Conservation (phyloP, 768 basidiomycete species). For the Cystoderma amianthinum region DNA sequence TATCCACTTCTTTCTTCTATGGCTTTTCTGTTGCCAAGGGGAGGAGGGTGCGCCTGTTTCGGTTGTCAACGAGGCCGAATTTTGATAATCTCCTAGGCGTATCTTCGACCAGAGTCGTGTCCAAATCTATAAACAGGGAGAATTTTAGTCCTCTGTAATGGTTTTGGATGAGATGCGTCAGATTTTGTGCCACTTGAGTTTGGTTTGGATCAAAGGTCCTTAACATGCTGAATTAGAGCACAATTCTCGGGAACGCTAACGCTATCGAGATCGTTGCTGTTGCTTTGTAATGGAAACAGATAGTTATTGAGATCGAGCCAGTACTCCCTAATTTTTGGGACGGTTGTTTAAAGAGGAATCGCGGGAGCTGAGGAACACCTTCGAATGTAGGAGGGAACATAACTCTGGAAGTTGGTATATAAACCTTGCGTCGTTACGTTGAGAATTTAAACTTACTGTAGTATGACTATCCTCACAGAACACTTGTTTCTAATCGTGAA, state of each 20-base stretch:
- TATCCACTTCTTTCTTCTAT: conserved; percentile 29
- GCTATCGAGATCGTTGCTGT: conserved; percentile 26
- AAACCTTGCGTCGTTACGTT: no score
- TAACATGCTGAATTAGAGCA: conserved; percentile 70
- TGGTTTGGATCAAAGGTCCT: conserved; percentile 54
- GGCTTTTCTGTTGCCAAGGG: conserved; percentile 8
- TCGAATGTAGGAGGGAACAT: conserved; percentile 53
- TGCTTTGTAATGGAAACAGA: conserved; percentile 70
- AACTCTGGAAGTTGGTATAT: conserved; percentile 40
- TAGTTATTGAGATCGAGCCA: conserved; percentile 51
- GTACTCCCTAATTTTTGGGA: conserved; percentile 7
- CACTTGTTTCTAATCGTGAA: conserved; percentile 70
- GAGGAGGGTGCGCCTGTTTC: conserved; percentile 4
- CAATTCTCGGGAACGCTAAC: conserved; percentile 35
- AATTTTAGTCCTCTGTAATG: conserved; percentile 7
- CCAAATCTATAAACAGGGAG: conserved; percentile 18
- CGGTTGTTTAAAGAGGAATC: conserved; percentile 29
- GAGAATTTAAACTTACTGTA: no score
- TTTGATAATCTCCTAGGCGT: conserved; percentile 30
- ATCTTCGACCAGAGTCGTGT: conserved; percentile 44
- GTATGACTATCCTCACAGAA: conserved; percentile 66
- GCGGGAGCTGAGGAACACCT: conserved; percentile 60
- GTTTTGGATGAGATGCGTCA: conserved; percentile 12
- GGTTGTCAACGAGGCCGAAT: conserved; percentile 1
- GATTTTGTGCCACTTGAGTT: conserved; percentile 9